phyloP scores from a whole-genome alignment of 75 land plant species.

The Cunninghamia lanceolata region DNA sequence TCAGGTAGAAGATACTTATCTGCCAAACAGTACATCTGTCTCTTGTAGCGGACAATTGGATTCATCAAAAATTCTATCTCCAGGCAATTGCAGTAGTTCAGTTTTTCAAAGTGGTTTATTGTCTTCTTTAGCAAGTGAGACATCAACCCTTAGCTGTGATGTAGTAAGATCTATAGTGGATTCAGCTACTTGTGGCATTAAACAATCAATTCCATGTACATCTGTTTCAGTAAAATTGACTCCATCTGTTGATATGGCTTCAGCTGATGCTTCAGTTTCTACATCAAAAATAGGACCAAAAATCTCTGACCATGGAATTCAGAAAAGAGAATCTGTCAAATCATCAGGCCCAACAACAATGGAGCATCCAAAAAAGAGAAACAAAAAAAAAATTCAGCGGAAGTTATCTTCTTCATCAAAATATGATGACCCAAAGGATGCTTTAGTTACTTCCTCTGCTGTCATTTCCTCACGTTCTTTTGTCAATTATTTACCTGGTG shows the following conservation, averaged over 20 bases:
- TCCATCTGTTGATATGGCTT: not conserved
- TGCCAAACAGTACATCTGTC: not conserved
- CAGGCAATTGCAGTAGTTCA: not conserved
- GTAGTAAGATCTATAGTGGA: not conserved
- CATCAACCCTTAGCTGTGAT: not conserved
- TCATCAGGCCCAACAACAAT: not conserved
- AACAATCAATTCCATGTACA: not conserved
- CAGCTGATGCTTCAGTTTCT: not conserved
- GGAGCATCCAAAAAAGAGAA: not conserved
- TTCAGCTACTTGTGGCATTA: not conserved
- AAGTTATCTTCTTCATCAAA: not conserved
- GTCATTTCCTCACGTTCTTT: not conserved
- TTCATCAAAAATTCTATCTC: not conserved
- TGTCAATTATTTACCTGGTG: not conserved
- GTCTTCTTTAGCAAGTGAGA: not conserved
- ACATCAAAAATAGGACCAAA: not conserved
- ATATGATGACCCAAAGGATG: not conserved
- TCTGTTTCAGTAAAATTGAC: not conserved
- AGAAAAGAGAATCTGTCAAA: not conserved
- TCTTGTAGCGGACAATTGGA: not conserved
- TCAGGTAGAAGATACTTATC: not conserved
- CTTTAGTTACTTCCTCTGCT: not conserved
- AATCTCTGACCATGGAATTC: not conserved
- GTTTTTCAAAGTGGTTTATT: not conserved
- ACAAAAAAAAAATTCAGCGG: not conserved